Evolutionary conservation across 192 early-diverging fungal genomes (phyloP).

Genomic region (Neocallimastix lanati): DNA sequence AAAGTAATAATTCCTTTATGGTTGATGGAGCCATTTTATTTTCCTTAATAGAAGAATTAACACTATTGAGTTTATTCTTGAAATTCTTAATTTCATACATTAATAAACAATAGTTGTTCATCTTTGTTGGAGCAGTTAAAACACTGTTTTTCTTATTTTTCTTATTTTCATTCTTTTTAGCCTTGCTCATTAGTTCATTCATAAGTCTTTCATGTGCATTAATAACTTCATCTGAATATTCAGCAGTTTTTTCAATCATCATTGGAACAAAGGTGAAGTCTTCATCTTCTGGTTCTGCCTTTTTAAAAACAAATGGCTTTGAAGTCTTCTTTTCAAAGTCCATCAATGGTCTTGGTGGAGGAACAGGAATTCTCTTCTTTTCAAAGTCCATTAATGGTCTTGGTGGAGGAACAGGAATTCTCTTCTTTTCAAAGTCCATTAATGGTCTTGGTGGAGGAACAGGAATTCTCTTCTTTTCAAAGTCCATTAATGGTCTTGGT

Average conservation of each 20-base stretch:
- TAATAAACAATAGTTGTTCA: neutral
- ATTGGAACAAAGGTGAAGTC: neutral
- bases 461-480: neutral
- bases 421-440: neutral
- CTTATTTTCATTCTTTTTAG: neutral
- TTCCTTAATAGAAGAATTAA: neutral
- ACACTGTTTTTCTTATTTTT: neutral
- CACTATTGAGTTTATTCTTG: neutral
- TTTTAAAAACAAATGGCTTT: neutral
- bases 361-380: neutral
- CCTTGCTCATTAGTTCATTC: neutral
- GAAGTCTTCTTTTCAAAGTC: neutral
- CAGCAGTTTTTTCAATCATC: neutral
- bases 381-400: neutral
- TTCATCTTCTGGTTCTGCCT: neutral
- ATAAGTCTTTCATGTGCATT: neutral
- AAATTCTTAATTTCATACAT: neutral
- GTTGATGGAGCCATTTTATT: neutral
- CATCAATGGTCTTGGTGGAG: neutral
- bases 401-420: neutral
- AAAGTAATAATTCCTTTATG: neutral
- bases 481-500: neutral
- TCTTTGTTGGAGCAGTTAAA: neutral
- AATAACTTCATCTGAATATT: neutral
- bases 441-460: neutral